These are phyloP conservation scores for Mucor lusitanicus DNA, from an alignment of 371 early-diverging fungal species.

Conservation along the genomic window DNA sequence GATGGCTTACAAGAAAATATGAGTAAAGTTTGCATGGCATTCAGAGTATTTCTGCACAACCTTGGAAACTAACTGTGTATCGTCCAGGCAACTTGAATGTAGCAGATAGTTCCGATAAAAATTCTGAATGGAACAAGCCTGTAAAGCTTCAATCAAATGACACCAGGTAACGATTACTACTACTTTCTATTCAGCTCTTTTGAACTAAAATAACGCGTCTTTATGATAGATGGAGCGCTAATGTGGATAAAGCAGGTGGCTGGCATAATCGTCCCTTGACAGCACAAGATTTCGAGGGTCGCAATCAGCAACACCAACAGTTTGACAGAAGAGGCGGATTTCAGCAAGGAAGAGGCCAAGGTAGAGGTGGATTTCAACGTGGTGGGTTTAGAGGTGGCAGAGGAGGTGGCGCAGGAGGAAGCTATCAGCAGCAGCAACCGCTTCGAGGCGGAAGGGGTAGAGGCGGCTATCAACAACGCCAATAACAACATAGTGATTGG, in stretches of 20 bases:
- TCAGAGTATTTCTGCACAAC: neutral
- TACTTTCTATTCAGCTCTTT: too few relatives aligned
- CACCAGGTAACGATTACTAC: neutral
- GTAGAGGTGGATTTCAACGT: neutral
- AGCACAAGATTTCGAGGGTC: neutral
- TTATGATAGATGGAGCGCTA: conserved; percentile 2
- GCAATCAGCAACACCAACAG: neutral
- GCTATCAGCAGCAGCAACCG: neutral
- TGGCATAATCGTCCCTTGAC: neutral
- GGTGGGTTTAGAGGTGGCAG: neutral
- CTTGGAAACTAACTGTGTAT: neutral
- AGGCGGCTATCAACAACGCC: conserved; percentile 1
- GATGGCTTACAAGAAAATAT: conserved; percentile 5
- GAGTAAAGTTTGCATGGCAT: conserved; percentile 5
- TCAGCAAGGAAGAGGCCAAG: neutral
- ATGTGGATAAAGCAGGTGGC: neutral
- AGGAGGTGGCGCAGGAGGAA: neutral
- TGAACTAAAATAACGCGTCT: neutral
- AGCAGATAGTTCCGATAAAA: neutral
- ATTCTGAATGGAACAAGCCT: conserved; percentile 7
- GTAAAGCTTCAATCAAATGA: neutral
- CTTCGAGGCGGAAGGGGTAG: neutral
- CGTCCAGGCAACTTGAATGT: conserved; percentile 4
- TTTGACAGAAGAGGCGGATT: neutral
- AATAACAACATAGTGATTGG: neutral